Evolutionary conservation across 1,284 basidiomycete genomes (phyloP).

Genomic region (Ustilago bromivora): DNA sequence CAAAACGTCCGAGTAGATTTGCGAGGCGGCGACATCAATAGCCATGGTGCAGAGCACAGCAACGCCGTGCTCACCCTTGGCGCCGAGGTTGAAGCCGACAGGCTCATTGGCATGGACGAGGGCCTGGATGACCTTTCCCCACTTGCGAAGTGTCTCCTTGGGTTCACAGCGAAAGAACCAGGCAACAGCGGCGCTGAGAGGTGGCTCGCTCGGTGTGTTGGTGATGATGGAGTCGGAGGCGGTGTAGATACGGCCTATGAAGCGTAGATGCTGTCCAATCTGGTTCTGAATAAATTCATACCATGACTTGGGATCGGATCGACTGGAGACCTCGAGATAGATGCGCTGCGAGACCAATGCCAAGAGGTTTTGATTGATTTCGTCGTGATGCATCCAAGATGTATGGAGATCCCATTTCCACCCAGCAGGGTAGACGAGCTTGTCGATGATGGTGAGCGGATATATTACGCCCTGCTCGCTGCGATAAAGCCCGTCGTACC

Average conservation of each 20-base stretch:
- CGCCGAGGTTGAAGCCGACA: not conserved
- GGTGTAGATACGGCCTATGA: not conserved
- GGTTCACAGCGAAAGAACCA: conserved; percentile 1
- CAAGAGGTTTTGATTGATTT: conserved; percentile 1
- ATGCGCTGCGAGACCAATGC: not conserved
- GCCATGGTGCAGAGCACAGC: conserved; percentile 3
- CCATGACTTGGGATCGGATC: not conserved
- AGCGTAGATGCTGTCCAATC: not conserved
- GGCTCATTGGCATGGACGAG: not conserved
- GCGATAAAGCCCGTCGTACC: not conserved
- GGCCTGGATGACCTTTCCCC: not conserved
- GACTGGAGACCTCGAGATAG: not conserved
- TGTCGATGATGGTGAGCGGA: not conserved
- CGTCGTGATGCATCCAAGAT: not conserved
- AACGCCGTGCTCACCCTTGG: not conserved
- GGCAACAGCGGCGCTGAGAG: conserved; percentile 7
- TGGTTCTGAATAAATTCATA: not conserved
- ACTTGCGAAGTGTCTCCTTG: not conserved
- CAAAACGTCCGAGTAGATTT: not conserved
- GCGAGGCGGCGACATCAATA: not conserved
- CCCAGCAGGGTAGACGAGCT: not conserved
- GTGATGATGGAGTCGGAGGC: conserved; percentile 2
- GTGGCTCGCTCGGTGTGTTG: conserved; percentile 1
- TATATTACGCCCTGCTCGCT: not conserved
- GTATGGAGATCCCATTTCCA: not conserved